Evolutionary conservation across 2,329 filamentous ascomycete species (phyloP), one percentile per base, ranked within the genome.

Genomic region (Lasiodiplodia citricola): DNA sequence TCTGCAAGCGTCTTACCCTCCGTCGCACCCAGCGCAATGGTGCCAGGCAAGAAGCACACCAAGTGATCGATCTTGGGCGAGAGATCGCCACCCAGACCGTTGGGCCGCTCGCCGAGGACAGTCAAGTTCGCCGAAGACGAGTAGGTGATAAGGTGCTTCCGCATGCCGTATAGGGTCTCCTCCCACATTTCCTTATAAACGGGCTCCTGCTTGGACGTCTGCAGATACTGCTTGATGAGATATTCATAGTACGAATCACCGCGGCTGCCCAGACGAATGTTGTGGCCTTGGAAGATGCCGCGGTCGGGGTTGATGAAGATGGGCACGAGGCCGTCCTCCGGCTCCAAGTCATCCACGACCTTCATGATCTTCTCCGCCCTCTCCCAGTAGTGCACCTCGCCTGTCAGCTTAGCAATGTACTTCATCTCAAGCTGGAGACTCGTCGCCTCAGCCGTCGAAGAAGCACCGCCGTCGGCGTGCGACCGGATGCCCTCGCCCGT

Each of bases 171-270:
- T 56, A 99, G 84, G 16, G 93, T 87, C 77, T 99, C 92, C 50
- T 95, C 87, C 94, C 96, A 99, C 90, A 99, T 92, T 16, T 96
- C 92, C 72, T 90, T 85, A 80, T 99, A 99, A 18, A 98, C 82
- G 0, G 89, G 85, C 78, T 99, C 95, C 75, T 94, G 86, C 77
- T 92, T 89, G 68, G 92, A 92, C 14, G 96, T 99, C 80, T 99
- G 96, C 23, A 97, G 86, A 78, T 97, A 98, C 79, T 99, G 96
- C 83, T 99, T 99, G 84, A 98, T 96, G 63, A 99, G 88, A 79
- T 99, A 99, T 82, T 99, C 93, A 81, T 99, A 99, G 82, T 98
- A 99, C 58, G 94, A 97, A 83, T 99, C 96, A 56, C 96, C 96
- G 70, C 96, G 89, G 78, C 93, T 97, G 50, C 96, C 96, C 25